phyloP scores from a whole-genome alignment of 495 filamentous ascomycete genomes.

The Collariella sp. region DNA sequence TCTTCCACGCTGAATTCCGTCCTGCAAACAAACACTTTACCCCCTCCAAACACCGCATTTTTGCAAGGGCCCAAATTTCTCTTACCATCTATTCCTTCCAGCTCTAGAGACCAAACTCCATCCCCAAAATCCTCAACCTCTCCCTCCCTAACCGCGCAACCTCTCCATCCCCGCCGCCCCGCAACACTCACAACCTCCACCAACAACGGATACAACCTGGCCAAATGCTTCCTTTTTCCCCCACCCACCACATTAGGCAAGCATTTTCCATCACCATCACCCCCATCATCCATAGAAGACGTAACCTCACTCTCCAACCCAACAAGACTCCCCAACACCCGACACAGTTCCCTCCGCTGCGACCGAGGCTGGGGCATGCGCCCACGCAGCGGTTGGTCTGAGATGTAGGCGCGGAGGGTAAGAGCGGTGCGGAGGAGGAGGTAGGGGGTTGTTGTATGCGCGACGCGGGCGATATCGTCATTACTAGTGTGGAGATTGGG shows the following conservation, averaged over 20 bases:
- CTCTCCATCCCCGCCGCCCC: slow-evolving; percentile 52
- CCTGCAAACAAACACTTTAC: too few relatives aligned
- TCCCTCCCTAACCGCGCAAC: slow-evolving; percentile 48
- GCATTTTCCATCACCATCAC: too few relatives aligned
- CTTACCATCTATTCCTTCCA: background rate
- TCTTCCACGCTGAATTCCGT: too few relatives aligned
- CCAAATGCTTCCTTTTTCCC: slow-evolving; percentile 61
- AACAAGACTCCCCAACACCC: slow-evolving; percentile 57
- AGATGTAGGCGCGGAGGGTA: slow-evolving; percentile 70
- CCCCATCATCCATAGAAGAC: too few relatives aligned
- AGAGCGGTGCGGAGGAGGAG: slow-evolving; percentile 75
- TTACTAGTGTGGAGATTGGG: too few relatives aligned
- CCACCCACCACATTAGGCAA: slow-evolving; percentile 46
- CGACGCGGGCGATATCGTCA: slow-evolving; percentile 57
- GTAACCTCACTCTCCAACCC: slow-evolving; percentile 61
- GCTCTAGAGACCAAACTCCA: slow-evolving; percentile 48
- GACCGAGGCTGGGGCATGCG: slow-evolving; percentile 83
- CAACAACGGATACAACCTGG: slow-evolving; percentile 74
- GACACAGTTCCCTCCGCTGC: slow-evolving; percentile 68
- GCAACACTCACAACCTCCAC: slow-evolving; percentile 61
- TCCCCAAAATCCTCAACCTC: slow-evolving; percentile 58
- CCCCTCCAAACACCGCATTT: too few relatives aligned
- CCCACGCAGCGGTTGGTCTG: slow-evolving; percentile 86
- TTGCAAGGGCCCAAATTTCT: too few relatives aligned
- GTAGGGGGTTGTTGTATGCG: slow-evolving; percentile 70